Conservation (phyloP, 1,284 basidiomycete species). For the Ceraceosorus guamensis region DNA sequence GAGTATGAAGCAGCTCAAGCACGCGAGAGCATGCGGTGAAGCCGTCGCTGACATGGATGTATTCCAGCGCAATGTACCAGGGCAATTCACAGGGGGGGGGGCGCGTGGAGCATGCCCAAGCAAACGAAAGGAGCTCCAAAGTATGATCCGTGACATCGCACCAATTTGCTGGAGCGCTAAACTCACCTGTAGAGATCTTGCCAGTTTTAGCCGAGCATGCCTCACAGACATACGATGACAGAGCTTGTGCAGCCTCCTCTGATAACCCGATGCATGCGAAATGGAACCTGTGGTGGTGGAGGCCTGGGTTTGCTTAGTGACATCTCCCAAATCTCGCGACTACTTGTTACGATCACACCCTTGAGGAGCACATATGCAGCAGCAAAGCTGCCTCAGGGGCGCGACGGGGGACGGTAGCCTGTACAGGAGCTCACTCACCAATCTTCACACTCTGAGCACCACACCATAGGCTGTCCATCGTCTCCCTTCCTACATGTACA, state of each 20-base stretch:
- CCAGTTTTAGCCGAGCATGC: conserved; percentile 15
- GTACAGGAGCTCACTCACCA: conserved; percentile 27
- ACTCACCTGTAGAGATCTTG: conserved; percentile 21
- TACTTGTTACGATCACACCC: too few relatives aligned
- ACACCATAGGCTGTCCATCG: conserved; percentile 44
- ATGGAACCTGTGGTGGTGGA: conserved; percentile 28
- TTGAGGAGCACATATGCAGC: too few relatives aligned
- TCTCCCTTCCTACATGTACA: conserved; percentile 41
- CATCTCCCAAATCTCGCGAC: not conserved
- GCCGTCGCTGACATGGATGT: too few relatives aligned
- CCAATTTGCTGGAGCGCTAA: not conserved
- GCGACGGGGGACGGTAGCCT: not conserved
- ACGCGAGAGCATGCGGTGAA: too few relatives aligned
- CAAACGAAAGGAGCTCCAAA: not conserved
- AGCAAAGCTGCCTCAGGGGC: too few relatives aligned
- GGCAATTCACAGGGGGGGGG: too few relatives aligned
- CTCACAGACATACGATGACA: conserved; percentile 37
- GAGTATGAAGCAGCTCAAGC: too few relatives aligned
- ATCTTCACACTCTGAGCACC: conserved; percentile 37
- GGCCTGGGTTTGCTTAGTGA: not conserved
- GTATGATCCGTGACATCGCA: too few relatives aligned
- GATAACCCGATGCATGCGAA: conserved; percentile 40
- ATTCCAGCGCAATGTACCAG: too few relatives aligned
- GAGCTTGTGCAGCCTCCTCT: conserved; percentile 30
- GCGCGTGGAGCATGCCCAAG: too few relatives aligned